phyloP scores from a whole-genome alignment of 2,329 filamentous ascomycete genomes.

The Tolypocladium amazonense region DNA sequence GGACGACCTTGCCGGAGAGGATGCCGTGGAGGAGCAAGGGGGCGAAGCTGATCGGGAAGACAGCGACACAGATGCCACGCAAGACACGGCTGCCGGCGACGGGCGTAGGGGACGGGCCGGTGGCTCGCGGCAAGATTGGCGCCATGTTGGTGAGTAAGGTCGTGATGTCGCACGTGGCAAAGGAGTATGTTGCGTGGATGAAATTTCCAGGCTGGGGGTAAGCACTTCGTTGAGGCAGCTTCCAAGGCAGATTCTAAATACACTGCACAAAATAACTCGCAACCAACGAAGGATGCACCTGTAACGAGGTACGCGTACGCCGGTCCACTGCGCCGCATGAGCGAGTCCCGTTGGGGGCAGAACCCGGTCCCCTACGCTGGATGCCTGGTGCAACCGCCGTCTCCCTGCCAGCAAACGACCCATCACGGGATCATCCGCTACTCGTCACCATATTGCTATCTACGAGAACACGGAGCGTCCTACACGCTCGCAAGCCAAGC shows the following conservation, averaged over 20 bases:
- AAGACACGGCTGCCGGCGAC: not conserved
- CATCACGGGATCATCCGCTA: too few species aligned
- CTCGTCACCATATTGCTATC: too few species aligned
- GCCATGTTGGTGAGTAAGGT: not conserved
- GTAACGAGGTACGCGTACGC: not conserved
- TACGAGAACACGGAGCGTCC: too few species aligned
- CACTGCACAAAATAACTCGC: not conserved
- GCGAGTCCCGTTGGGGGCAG: not conserved
- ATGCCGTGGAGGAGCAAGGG: not conserved
- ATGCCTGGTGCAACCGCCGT: not conserved
- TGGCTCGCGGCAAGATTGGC: not conserved
- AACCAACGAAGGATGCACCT: not conserved
- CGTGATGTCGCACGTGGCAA: not conserved
- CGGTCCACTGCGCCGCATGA: not conserved
- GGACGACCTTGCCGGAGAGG: not conserved
- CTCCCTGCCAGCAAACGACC: not conserved
- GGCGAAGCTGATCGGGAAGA: not conserved
- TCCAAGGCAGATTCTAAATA: not conserved
- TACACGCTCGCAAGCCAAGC: too few species aligned
- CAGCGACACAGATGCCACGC: not conserved
- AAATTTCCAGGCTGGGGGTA: not conserved
- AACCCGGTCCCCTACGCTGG: not conserved
- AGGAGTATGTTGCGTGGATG: not conserved
- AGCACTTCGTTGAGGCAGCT: too few species aligned
- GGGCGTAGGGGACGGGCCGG: not conserved